Percentiles rank a stretch among this genome's conserved stretches.
phyloP scores from a whole-genome alignment of 2,329 filamentous ascomycete genomes.

The Fusarium xylarioides region DNA sequence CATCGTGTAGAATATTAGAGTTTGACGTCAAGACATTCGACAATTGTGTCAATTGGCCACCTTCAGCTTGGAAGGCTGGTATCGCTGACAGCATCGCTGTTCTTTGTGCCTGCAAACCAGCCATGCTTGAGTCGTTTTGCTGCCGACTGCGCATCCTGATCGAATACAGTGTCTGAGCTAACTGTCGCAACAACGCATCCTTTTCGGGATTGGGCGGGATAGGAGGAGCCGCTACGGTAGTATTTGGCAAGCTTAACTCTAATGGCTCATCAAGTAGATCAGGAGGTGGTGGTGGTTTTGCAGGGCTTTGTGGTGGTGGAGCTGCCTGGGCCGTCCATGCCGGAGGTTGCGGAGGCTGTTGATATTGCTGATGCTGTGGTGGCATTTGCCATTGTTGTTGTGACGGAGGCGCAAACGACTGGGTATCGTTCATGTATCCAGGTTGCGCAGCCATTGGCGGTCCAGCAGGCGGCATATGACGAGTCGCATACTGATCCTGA shows the following conservation, averaged over 20 bases:
- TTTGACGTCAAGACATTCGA: conserved; percentile 78
- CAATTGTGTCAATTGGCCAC: conserved; percentile 74
- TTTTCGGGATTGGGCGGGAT: conserved; percentile 97
- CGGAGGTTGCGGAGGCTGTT: conserved; percentile 36
- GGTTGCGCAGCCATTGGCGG: conserved; percentile 21
- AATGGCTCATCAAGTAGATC: conserved; percentile 68
- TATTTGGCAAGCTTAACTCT: conserved; percentile 59
- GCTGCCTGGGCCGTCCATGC: conserved; percentile 39
- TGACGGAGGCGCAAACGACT: conserved; percentile 20
- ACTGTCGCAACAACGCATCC: conserved; percentile 81
- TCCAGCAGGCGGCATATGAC: conserved; percentile 24
- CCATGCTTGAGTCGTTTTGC: conserved; percentile 78
- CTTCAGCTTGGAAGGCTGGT: conserved; percentile 75
- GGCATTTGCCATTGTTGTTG: conserved; percentile 41
- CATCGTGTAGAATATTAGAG: conserved; percentile 78
- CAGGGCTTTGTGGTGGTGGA: conserved; percentile 33
- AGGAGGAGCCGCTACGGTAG: conserved; percentile 74
- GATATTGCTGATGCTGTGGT: conserved; percentile 29
- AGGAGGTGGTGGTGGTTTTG: conserved; percentile 51
- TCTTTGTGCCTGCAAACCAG: conserved; percentile 81
- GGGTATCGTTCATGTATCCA: conserved; percentile 29
- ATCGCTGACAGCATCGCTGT: conserved; percentile 77
- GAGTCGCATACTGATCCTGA: conserved; percentile 31
- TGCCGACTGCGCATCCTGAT: conserved; percentile 74
- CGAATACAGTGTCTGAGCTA: conserved; percentile 74